Base-by-base conservation (phyloP, 2,329 filamentous ascomycete species). In the Zasmidium cellare region DNA sequence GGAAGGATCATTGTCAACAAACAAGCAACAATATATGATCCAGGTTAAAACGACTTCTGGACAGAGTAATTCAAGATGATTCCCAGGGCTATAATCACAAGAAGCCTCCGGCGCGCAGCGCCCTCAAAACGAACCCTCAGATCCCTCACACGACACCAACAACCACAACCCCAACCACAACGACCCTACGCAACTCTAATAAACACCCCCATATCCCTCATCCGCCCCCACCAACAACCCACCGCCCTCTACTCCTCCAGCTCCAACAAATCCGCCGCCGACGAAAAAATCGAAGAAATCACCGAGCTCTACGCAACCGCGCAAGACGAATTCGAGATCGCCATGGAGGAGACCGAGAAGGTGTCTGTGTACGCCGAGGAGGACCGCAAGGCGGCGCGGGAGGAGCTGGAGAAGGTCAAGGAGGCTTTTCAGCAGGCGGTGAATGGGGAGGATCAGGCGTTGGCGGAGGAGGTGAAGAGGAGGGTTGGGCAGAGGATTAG, bases 361-460 rank as follows among this genome's bases (percentile, higher is more conserved):
- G 78, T 79, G 57, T 81, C 80, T 11, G 78, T 82, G 28, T 84
- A 84, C 69, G 82, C 82, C 1, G 74, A 78, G 18, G 81, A 81
- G 23, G 82, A 84, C 60, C 72, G 82, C 3, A 78, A 76, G 18
- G 81, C 81, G 22, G 81, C 82, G 28, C 67, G 78, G 11, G 80
- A 82, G 66, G 82, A 82, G 62, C 64, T 85, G 55, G 75, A 76
- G 44, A 76, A 73, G 60, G 72, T 84, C 54, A 72, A 82, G 59
- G 74, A 76, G 51, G 79, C 75, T 11, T 84, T 80, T 58, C 71
- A 72, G 35, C 69, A 69, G 18, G 73, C 78, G 1, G 62, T 82
- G 3, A 74, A 76, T 25, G 75, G 76, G 6, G 60, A 66, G 24
- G 73, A 78, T 65, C 63, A 67, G 14, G 74, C 75, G 31, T 67